Base-by-base conservation (phyloP, 2,329 filamentous ascomycete species). In the Alternaria triticina region DNA sequence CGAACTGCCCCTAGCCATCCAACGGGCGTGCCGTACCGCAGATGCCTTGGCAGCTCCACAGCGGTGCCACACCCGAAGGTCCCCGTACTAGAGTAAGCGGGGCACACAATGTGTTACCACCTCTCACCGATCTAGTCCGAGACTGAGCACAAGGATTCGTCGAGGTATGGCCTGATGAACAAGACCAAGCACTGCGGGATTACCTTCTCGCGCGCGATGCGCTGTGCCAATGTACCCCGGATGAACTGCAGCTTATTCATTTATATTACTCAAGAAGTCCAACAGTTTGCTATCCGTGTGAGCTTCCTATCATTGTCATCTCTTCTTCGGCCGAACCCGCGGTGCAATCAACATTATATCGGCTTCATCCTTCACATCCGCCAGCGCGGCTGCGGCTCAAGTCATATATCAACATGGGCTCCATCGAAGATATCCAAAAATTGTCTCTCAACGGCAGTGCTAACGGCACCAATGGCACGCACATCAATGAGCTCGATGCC, bases 401-500 rank as follows among this genome's bases (percentile, higher is more conserved):
- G 30, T n/a, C 5, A 8, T 40, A 13, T 22, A 6, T n/a, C 40
- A 47, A 25, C 51, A 64, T 64, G 61, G 51, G 52, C 28, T 65
- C 62, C 3, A 59, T 62, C 15, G 51, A 60, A 17, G 40, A 50
- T 22, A 20, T 46, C 13, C 13, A 61, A 43, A 30, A 17, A 7
- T 5, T 59, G 23, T 46, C 55, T 12, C 49, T 59, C 28, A 47
- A 51, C 15, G 54, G 15, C 22, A 33, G n/a, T 15, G 23, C 17
- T 17, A 61, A 46, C 27, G 25, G 25, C 9, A 49, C 50, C 50
- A 47, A 50, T 50, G 45, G 44, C 7, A 30, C 45, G 11, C 22
- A 27, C 22, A 11, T 44, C 6, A 49, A 65, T 8, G 59, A 72
- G 9, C 62, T 72, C 33, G 74, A 77, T 36, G 72, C 69, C 10